Evolutionary conservation across 2,329 filamentous ascomycete genomes (phyloP).

Genomic region (Aspergillus brunneoviolaceus): DNA sequence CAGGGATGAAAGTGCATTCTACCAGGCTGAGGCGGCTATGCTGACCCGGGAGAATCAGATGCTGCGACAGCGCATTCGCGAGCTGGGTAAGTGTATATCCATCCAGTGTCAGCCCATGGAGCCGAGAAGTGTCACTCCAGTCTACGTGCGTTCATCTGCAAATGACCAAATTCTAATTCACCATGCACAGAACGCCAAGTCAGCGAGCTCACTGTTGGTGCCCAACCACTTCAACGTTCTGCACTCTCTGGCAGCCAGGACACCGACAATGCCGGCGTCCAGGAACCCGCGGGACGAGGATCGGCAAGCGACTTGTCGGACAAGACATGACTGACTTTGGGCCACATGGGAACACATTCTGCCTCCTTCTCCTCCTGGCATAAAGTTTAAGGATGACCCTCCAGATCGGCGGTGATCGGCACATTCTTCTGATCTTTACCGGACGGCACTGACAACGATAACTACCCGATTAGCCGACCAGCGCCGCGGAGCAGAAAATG

Average conservation of each 20-base stretch:
- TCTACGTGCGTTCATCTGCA: too few relatives aligned
- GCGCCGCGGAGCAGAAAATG: too few relatives aligned
- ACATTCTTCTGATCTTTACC: background rate
- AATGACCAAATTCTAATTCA: conserved; percentile 2
- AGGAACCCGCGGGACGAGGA: conserved; percentile 11
- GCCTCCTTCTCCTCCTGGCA: background rate
- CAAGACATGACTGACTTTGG: conserved; percentile 20
- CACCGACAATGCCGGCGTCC: conserved; percentile 13
- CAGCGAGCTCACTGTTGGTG: conserved; percentile 25
- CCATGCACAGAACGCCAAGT: conserved; percentile 32
- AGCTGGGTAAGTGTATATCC: conserved; percentile 39
- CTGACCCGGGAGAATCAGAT: conserved; percentile 51
- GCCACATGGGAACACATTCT: background rate
- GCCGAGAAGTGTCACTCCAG: background rate
- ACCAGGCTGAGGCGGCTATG: conserved; percentile 49
- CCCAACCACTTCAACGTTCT: conserved; percentile 9
- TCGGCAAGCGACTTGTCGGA: conserved; percentile 21
- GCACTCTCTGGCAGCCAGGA: conserved; percentile 9
- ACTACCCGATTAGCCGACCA: background rate
- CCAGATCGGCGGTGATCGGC: conserved; percentile 4
- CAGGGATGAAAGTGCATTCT: conserved; percentile 48
- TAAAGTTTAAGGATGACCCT: background rate
- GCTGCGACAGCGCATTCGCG: conserved; percentile 47
- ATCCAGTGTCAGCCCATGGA: background rate
- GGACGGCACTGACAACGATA: background rate